Evolutionary conservation across 176 grass and related monocot species (phyloP), one percentile per base, ranked within the genome.

Genomic region (Oryza glumipatula): DNA sequence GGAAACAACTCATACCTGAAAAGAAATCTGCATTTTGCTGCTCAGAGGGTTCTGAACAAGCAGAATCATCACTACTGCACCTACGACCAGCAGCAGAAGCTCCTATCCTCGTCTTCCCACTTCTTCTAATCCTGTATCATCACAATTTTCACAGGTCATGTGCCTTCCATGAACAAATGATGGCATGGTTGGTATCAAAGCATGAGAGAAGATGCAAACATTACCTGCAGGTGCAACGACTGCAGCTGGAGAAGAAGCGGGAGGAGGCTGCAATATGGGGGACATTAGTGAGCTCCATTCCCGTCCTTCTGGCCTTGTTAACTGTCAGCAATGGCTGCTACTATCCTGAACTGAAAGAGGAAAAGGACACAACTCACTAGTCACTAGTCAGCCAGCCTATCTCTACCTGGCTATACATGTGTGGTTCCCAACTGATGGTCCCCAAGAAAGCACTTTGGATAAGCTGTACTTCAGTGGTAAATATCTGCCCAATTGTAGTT

Each of bases 371-470:
- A 43, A 41, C 39, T 41, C 39, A 41, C 39, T 41, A n/a, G 44
- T 47, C 67, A 60, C 33, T 81, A 77, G 83, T 58, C 24, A 89
- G 66, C 45, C 35, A 89, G 66, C 45, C 83, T 86, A 90, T 86
- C 88, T 61, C 11, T 58, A 38, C 44, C 73, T 73, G 35, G 67
- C 45, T 82, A 67, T 82, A 48, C 73, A 90, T 82, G 79, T 86
- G 88, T 82, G 88, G 88, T 58, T 78, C 26, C 68, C 67, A 86
- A 81, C 36, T 28, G 70, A 72, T 21, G 88, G 88, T 86, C 83
- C 88, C 83, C 83, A 73, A 49, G 24, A 67, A 82, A 24, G 26
- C 84, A 68, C 19, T 73, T 73, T 82, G 83, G 73, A 86, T 86
- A 90, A 82, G 83, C 73, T 86, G 46, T 58, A 78, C 19, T 81